Evolutionary conservation across 176 grass and related monocot genomes (phyloP).

Genomic region (Leersia perrieri): DNA sequence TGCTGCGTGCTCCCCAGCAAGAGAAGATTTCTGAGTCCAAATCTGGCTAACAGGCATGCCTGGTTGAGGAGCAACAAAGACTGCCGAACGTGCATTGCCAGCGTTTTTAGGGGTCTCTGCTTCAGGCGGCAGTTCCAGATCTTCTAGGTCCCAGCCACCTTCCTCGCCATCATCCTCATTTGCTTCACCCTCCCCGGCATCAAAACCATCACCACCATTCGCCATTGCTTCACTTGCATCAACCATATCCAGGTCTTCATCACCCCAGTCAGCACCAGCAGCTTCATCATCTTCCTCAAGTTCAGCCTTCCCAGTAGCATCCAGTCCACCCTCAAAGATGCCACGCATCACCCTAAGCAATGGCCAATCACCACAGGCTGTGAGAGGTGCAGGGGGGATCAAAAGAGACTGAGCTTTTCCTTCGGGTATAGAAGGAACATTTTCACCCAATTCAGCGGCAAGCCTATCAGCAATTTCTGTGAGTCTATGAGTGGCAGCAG

Average conservation of each 20-base stretch:
- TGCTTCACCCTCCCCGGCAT: constrained; percentile 56
- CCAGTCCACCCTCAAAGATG: constrained; percentile 86
- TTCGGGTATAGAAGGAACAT: constrained; percentile 70
- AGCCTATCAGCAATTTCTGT: constrained; percentile 75
- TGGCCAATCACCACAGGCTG: constrained; percentile 80
- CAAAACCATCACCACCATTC: constrained; percentile 63
- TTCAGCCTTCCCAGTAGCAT: constrained; percentile 61
- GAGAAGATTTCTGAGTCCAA: constrained; percentile 96
- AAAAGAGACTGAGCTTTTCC: constrained; percentile 68
- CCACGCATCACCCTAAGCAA: constrained; percentile 88
- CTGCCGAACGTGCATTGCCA: constrained; percentile 43
- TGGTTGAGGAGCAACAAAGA: constrained; percentile 74
- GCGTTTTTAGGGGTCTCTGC: constrained; percentile 66
- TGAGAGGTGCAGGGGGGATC: constrained; percentile 70
- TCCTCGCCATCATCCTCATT: constrained; percentile 74
- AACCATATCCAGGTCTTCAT: constrained; percentile 85
- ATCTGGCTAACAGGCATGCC: constrained; percentile 94
- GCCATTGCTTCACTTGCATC: constrained; percentile 64
- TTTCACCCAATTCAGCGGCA: constrained; percentile 82
- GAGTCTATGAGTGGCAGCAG: constrained; percentile 81
- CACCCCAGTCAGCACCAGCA: constrained; percentile 86
- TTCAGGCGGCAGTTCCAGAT: constrained; percentile 86
- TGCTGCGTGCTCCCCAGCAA: constrained; percentile 89
- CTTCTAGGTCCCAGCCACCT: constrained; percentile 95
- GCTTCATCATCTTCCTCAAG: constrained; percentile 76